Evolutionary conservation across 1,284 basidiomycete species (phyloP), one percentile per base, ranked within the genome.

Genomic region (Irpex rosettiformis): DNA sequence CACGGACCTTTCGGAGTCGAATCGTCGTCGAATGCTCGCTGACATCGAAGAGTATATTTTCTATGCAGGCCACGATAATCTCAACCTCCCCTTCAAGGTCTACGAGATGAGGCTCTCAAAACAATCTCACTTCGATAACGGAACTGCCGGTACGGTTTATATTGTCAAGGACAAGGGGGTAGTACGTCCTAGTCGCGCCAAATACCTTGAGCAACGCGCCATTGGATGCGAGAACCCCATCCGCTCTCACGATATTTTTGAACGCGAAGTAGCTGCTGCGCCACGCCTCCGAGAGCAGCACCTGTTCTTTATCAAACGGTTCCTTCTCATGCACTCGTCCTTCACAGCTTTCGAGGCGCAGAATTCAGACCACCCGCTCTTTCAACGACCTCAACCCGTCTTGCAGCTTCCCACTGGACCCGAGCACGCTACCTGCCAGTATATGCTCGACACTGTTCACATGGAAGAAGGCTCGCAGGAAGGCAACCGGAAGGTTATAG

Each of bases 31-130:
- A 13, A 8, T 58, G 28, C n/a, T 52, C 3, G 10, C 27, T 1
- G 24, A 62, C 7, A 69, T 73, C 13, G 42, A 64, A 2, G 27
- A 55, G 4, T 63, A 62, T 52, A 64, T 67, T 0, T 72, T 66
- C 64, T 28, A 69, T n/a, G 63, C 72, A 3, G 67, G 69, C 2
- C 70, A 77, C 59, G 73, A 78, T 63, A 78, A 78, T 58, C 43
- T 77, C 56, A 70, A 75, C 29, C 57, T 77, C 4, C 65, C 72
- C 0, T 69, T 75, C 56, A 63, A 64, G 28, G 72, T 71, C 2
- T 76, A 72, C 61, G 73, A 72, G 0, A 75, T 77, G 54, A 65
- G 72, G 0, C 48, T 72, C 1, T 60, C 73, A 51, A 74, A 78
- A 52, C 60, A 72, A 52, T 66, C 62, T 16, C 63, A 71, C 22